Evolutionary conservation across 2,329 filamentous ascomycete species (phyloP).

Genomic region (Davidsoniella eucalypti): DNA sequence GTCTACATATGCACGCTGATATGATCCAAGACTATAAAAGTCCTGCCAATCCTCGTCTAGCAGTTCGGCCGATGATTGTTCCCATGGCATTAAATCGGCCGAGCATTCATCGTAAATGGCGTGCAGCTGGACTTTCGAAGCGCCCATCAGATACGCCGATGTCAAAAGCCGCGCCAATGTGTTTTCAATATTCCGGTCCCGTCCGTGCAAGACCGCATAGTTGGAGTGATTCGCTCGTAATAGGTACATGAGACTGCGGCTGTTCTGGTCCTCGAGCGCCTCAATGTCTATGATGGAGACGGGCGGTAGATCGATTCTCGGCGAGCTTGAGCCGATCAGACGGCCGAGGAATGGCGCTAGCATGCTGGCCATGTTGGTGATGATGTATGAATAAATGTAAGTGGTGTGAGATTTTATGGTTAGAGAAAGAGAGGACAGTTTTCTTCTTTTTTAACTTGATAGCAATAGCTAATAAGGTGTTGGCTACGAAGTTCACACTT

Average conservation of each 20-base stretch:
- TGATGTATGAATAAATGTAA: no score
- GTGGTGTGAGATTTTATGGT: background rate
- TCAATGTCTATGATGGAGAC: conserved; percentile 68
- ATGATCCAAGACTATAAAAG: conserved; percentile 60
- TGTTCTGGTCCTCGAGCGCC: conserved; percentile 54
- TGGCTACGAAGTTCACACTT: background rate
- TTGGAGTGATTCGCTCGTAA: conserved; percentile 85
- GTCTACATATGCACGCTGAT: conserved; percentile 82
- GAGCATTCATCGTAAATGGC: conserved; percentile 65
- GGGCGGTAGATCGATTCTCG: conserved; percentile 40
- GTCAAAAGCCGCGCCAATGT: conserved; percentile 68
- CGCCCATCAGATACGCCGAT: conserved; percentile 75
- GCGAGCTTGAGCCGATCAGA: background rate
- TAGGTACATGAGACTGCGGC: conserved; percentile 75
- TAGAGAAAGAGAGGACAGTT: background rate
- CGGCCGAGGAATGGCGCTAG: conserved; percentile 4
- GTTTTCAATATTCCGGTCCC: conserved; percentile 56
- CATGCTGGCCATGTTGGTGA: conserved; percentile 3
- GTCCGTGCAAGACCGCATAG: conserved; percentile 65
- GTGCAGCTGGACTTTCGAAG: conserved; percentile 54
- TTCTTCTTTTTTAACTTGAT: no score
- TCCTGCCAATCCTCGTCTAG: conserved; percentile 72
- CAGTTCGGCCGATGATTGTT: conserved; percentile 70
- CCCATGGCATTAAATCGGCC: conserved; percentile 61
- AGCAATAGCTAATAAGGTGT: no score